Evolutionary conservation across 169 alveolate genomes (phyloP), one percentile per base, ranked within the genome.

Genomic region (Eimeria sp.): DNA sequence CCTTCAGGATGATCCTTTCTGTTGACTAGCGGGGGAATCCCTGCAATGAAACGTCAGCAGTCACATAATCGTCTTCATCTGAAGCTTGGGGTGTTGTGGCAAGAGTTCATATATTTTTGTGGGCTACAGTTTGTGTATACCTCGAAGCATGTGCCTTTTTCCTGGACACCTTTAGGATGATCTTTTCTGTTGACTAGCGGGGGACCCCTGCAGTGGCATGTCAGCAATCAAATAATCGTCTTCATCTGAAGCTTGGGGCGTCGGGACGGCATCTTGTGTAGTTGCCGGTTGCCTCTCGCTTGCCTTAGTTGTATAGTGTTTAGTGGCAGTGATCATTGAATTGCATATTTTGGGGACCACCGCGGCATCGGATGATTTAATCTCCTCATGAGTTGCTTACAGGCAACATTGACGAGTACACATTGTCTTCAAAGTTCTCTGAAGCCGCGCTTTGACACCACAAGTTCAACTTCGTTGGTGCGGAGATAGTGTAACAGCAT

Each of bases 391-490:
- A 87, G 93, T n/a, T 64, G 93, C 66, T 13, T 33, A 74, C 68
- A 25, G 58, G 89, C 89, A 54, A 52, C 89, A 27, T 25, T 90
- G 95, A 62, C 66, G 60, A 64, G 49, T 40, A 66, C n/a, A 18
- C 16, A 40, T 16, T 46, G 95, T 90, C 95, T 91, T 54, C 95
- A 90, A 78, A 90, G 90, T 74, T 88, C 88, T 11, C 78, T 88
- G 95, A 58, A 56, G 89, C 77, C 90, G 72, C 76, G 16, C 16
- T 6, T 37, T 6, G 37, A 4, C 40, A 40, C 33, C 58, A 14
- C 40, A 40, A 16, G 56, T 40, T 2, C 58, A 40, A 1, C 30
- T 58, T 58, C 10, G 6, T 33, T 40, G 14, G 0, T 52, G 64
- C 49, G 37, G 27, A n/a, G 13, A 27, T 8, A 54, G 30, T 11